Evolutionary conservation across 164 flowering plant genomes (phyloP), one percentile per base, ranked within the genome.

Genomic region (Tetrastigma voinierianum): DNA sequence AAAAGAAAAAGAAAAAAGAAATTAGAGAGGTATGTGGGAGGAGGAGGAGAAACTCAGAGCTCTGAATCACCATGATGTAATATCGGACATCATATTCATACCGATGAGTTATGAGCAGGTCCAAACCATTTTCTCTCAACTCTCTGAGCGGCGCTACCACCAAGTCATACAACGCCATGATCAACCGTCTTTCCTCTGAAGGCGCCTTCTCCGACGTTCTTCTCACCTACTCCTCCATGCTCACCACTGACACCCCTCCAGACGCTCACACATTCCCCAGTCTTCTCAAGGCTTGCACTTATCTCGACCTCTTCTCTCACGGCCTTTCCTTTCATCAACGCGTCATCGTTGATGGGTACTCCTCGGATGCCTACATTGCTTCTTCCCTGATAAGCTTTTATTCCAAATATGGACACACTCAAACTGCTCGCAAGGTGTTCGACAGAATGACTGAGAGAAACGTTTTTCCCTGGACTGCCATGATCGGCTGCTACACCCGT

Each of bases 401-500:
- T 18, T 66, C 88, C 0, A 83, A 77, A 49, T 80, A 83, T 46
- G 79, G 87, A 0, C 43, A 45, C 43, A 54, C 57, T 13, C 12
- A 57, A 4, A 15, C 18, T 64, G 93, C 96, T 3, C 88, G 75
- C 52, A 74, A 70, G 8, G 80, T 85, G 74, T 91, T 91, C 58
- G 92, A 88, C 58, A 40, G 11, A 43, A 90, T 90, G 92, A 83
- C 85, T 56, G 70, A 75, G 0, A 83, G 83, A 77, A 83, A 83
- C 67, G 86, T 89, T 40, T 89, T 90, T 49, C 87, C 93, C 10
- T 93, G 95, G 91, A 86, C 88, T 46, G 80, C 86, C 0, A 84
- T 93, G 18, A 79, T 93, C n/a, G 79, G 92, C 10, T 87, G 88
- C 63, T 86, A 89, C 71, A 77, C 89, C 1, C 80, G 78, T 0